Percentiles rank a stretch among this genome's conserved stretches.
phyloP scores from a whole-genome alignment of 441 rosid species.

The Kokia cookei region DNA sequence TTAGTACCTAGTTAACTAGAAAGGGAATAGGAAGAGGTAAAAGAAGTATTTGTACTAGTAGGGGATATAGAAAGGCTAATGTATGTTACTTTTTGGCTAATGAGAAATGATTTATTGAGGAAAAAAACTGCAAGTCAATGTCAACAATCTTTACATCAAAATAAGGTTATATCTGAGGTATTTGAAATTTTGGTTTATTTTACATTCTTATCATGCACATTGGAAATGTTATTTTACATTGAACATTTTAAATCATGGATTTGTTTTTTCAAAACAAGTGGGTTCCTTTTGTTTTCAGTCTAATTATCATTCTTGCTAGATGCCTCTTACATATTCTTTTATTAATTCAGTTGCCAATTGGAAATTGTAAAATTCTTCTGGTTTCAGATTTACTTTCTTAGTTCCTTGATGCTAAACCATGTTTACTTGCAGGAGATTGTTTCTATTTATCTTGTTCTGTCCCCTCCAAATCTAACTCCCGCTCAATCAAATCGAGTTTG shows the following conservation, averaged over 20 bases:
- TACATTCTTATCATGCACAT: not conserved
- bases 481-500: slow-evolving; percentile 98
- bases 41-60: not conserved
- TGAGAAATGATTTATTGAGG: not conserved
- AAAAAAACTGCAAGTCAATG: not conserved
- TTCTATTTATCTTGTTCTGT: slow-evolving; percentile 89
- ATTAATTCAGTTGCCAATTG: not conserved
- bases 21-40: not conserved
- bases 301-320: not conserved
- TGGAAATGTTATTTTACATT: not conserved
- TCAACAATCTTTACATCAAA: not conserved
- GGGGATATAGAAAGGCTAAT: not conserved
- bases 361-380: not conserved
- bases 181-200: not conserved
- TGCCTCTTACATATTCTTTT: not conserved
- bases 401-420: not conserved
- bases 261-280: not conserved
- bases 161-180: not conserved
- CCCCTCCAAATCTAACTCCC: slow-evolving; percentile 87
- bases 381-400: not conserved
- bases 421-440: slow-evolving; percentile 79
- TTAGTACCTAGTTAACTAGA: not conserved
- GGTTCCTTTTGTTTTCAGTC: not conserved
- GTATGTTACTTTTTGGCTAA: not conserved
- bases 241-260: not conserved